Percentiles rank a stretch among this genome's conserved stretches.
phyloP scores from a whole-genome alignment of 1,139 yeast species.

The Blastobotrys apis region DNA sequence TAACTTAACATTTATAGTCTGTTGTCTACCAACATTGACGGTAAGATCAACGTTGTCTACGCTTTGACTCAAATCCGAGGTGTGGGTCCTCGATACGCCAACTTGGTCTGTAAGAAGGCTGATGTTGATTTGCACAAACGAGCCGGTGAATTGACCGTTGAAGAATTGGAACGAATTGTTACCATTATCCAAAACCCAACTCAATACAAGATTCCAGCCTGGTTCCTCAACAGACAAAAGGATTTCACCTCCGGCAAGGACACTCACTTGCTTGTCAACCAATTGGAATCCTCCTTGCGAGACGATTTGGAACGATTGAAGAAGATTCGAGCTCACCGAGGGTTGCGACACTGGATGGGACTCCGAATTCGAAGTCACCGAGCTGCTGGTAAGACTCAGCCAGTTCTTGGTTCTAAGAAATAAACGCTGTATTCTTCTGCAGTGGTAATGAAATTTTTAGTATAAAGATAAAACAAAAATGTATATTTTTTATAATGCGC shows the following conservation, averaged over 20 bases:
- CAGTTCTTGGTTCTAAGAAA: constrained; percentile 5
- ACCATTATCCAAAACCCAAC: constrained; percentile 99
- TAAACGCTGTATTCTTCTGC: neutral
- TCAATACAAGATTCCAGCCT: constrained; percentile 98
- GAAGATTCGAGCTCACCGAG: constrained; percentile 99
- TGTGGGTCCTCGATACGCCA: constrained; percentile 99
- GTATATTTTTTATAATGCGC: neutral
- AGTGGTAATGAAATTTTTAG: neutral
- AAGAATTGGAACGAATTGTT: constrained; percentile 99
- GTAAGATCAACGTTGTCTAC: constrained; percentile 99
- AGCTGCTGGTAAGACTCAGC: constrained; percentile 8
- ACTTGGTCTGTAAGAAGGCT: constrained; percentile 99
- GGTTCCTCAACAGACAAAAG: constrained; percentile 99
- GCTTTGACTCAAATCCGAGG: constrained; percentile 99
- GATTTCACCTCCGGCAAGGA: constrained; percentile 99
- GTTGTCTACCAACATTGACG: constrained; percentile 99
- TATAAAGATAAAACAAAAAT: neutral
- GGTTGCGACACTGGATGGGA: constrained; percentile 99
- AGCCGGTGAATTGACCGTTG: constrained; percentile 99
- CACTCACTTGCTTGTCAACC: constrained; percentile 98
- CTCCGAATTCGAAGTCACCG: constrained; percentile 55
- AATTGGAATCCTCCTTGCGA: constrained; percentile 98
- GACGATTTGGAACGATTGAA: constrained; percentile 99
- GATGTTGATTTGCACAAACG: constrained; percentile 97
- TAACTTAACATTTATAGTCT: constrained; percentile 34